Evolutionary conservation across 73 alveolate genomes (phyloP).

Genomic region (Uronychia setigera): DNA sequence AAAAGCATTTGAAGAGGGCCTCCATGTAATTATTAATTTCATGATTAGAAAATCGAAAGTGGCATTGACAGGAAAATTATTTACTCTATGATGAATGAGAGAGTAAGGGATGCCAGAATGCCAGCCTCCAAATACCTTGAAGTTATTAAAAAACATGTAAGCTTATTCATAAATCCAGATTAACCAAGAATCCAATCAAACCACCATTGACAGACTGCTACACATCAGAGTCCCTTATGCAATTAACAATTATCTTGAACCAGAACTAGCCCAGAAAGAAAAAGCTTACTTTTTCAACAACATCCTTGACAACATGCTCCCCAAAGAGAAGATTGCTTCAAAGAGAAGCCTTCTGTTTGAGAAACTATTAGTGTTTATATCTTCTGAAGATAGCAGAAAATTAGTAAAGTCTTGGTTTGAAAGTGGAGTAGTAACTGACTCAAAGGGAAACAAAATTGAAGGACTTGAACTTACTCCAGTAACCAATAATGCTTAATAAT

Average conservation of each 20-base stretch:
- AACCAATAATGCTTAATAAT: neutral
- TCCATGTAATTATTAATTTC: slow-evolving; percentile 15
- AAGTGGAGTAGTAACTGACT: neutral
- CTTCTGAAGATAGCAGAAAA: slow-evolving; percentile 72
- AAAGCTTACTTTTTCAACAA: slow-evolving; percentile 35
- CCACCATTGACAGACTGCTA: slow-evolving; percentile 60
- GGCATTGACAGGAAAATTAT: slow-evolving; percentile 68
- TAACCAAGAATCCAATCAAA: slow-evolving; percentile 63
- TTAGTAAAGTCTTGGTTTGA: slow-evolving; percentile 49
- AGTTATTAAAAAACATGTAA: slow-evolving; percentile 13
- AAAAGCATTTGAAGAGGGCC: slow-evolving; percentile 63
- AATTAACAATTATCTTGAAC: slow-evolving; percentile 57
- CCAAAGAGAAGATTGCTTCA: slow-evolving; percentile 3
- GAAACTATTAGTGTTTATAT: slow-evolving; percentile 23
- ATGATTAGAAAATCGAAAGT: slow-evolving; percentile 44
- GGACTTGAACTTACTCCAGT: slow-evolving; percentile 63
- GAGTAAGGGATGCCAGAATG: slow-evolving; percentile 81
- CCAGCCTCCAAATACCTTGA: slow-evolving; percentile 72
- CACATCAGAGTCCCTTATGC: slow-evolving; percentile 56
- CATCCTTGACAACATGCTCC: slow-evolving; percentile 35
- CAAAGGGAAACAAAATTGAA: slow-evolving; percentile 32
- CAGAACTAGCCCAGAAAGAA: slow-evolving; percentile 49
- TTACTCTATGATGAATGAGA: slow-evolving; percentile 66
- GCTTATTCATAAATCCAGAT: neutral
- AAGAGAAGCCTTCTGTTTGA: slow-evolving; percentile 20